These are phyloP conservation scores for Kitagawia praeruptora DNA, from an alignment of 129 eudicot genomes.

Conservation along the genomic window DNA sequence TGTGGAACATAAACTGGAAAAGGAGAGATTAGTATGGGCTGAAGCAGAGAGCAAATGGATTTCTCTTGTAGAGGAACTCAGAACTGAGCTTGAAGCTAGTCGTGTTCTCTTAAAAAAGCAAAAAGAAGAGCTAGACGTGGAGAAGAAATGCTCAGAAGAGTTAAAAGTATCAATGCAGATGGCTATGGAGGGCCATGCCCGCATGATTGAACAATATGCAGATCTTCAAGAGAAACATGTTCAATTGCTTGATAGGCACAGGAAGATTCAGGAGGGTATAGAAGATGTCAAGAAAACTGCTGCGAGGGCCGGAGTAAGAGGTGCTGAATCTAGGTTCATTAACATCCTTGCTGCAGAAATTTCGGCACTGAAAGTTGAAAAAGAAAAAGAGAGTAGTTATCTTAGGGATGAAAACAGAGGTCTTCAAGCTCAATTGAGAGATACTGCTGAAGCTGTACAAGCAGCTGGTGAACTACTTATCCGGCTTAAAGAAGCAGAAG, in stretches of 20 bases:
- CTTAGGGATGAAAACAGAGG: constrained; percentile 77
- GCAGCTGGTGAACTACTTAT: constrained; percentile 96
- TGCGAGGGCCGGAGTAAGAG: constrained; percentile 66
- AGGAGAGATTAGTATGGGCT: constrained; percentile 51
- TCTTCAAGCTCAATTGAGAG: constrained; percentile 81
- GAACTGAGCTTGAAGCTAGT: constrained; percentile 49
- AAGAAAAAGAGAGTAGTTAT: constrained; percentile 67
- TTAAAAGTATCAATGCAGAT: constrained; percentile 83
- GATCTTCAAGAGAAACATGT: constrained; percentile 87
- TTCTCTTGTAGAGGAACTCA: constrained; percentile 58
- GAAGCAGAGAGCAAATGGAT: constrained; percentile 83
- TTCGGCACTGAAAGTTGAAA: constrained; percentile 65
- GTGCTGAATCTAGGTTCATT: constrained; percentile 73
- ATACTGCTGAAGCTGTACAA: constrained; percentile 95
- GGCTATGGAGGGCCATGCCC: constrained; percentile 96
- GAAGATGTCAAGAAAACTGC: constrained; percentile 90
- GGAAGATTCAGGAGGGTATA: constrained; percentile 64
- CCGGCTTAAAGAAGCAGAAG: constrained; percentile 92
- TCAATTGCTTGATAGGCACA: constrained; percentile 60
- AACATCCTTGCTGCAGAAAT: constrained; percentile 76
- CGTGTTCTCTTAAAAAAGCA: constrained; percentile 43
- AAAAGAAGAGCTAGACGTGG: constrained; percentile 55
- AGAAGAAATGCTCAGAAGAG: constrained; percentile 79
- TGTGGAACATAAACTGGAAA: constrained; percentile 54
- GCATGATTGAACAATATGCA: constrained; percentile 88